Evolutionary conservation across 78 protist genomes (phyloP), one percentile per base, ranked within the genome.

Genomic region (Andalucia godoyi): DNA sequence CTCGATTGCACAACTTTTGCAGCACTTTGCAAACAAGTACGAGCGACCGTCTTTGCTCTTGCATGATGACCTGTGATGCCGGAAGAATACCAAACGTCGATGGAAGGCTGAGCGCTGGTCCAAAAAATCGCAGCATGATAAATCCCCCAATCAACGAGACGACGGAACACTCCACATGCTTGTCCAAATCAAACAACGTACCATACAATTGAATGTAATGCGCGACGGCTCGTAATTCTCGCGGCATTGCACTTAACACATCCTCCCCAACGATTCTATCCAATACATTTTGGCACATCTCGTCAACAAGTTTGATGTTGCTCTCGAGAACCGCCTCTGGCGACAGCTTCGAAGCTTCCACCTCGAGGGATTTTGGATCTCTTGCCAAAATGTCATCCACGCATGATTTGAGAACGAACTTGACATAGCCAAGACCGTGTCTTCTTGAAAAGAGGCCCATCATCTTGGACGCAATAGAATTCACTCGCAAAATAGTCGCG

Each of bases 261-360:
- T 55, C 60, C 25, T 55, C 54, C 21, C n/a, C 21, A 21, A 55
- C 21, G 25, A 55, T 55, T 55, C 60, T 55, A 30, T 55, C 60
- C 21, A 55, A 21, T 18, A 55, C 21, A 21, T 21, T 21, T 55
- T 55, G 54, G 25, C 60, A 55, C 21, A 30, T 30, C 21, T 21
- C 21, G 21, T 30, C 21, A 29, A 55, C 21, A 29, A 29, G 21
- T 21, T 55, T 21, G 21, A 55, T 18, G 21, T 21, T 21, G 18
- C 21, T 21, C 25, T 55, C 60, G n/a, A n/a, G n/a, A n/a, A 55
- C 21, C 60, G 21, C 21, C 53, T 21, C 21, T 21, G 21, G 21
- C 60, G 21, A 21, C 25, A 55, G 21, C 25, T 18, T 55, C 60
- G 21, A 21, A 21, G 21, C 25, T 21, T 18, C 21, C 54, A 21